phyloP scores from a whole-genome alignment of 2,329 filamentous ascomycete genomes.

The Penicillium sp. region DNA sequence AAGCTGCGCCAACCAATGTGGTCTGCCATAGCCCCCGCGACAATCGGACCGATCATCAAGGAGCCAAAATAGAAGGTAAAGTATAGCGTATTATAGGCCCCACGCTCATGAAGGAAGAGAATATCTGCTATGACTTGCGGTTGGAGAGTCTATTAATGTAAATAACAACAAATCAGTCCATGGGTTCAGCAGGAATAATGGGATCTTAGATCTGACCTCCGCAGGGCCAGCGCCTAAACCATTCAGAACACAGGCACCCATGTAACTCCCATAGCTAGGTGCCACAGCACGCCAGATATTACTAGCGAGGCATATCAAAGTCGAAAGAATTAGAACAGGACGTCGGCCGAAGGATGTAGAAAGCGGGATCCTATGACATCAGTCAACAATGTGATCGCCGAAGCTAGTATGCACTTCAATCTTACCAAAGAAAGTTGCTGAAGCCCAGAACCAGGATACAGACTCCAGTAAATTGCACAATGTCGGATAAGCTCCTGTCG shows the following conservation, averaged over 20 bases:
- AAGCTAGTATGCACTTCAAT: neutral
- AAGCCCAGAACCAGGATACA: conserved; percentile 60
- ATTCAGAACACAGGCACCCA: conserved; percentile 64
- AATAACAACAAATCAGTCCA: neutral
- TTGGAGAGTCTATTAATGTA: conserved; percentile 50
- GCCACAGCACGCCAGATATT: conserved; percentile 62
- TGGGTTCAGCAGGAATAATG: neutral
- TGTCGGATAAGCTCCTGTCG: conserved; percentile 53
- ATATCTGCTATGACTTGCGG: conserved; percentile 65
- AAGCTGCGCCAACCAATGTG: conserved; percentile 62
- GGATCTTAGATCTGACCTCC: conserved; percentile 38
- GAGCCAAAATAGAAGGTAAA: conserved; percentile 64
- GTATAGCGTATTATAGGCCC: conserved; percentile 63
- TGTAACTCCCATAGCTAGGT: conserved; percentile 60
- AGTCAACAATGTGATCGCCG: neutral
- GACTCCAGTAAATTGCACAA: conserved; percentile 59
- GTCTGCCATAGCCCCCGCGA: conserved; percentile 62
- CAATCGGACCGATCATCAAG: conserved; percentile 61
- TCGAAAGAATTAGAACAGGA: conserved; percentile 55
- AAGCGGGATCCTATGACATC: conserved; percentile 54
- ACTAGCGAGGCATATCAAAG: conserved; percentile 54
- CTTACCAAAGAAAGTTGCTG: conserved; percentile 61
- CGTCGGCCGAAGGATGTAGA: conserved; percentile 57
- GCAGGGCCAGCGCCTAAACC: conserved; percentile 64
- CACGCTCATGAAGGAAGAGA: conserved; percentile 65